Evolutionary conservation across 352 stramenopile genomes (phyloP).

Genomic region (Phytophthora agathidicida): DNA sequence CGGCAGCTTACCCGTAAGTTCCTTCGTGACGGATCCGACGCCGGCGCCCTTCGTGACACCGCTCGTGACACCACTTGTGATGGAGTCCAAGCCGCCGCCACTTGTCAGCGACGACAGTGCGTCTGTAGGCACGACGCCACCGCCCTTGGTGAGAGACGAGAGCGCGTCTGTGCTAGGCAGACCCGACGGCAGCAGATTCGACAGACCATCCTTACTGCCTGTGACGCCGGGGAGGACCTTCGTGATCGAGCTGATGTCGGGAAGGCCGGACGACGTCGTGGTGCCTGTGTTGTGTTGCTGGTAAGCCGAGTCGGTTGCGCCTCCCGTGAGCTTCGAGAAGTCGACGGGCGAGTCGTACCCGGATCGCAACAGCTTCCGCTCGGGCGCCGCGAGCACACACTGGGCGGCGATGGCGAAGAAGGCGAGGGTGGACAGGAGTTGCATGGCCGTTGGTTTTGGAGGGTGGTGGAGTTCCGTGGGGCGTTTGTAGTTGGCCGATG

Average conservation of each 20-base stretch:
- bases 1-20: too few relatives aligned
- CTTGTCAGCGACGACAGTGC: not conserved
- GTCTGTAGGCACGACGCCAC: not conserved
- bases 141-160: not conserved
- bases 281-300: not conserved
- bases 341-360: not conserved
- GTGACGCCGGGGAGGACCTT: not conserved
- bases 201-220: not conserved
- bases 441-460: not conserved
- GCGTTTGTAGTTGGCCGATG: too few relatives aligned
- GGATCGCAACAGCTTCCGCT: not conserved
- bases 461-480: not conserved
- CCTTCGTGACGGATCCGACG: too few relatives aligned
- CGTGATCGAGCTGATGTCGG: not conserved
- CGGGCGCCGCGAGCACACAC: not conserved
- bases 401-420: not conserved
- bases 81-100: not conserved
- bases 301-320: not conserved
- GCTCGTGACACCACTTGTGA: conserved; percentile 8
- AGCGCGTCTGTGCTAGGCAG: not conserved
- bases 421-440: not conserved
- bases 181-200: not conserved
- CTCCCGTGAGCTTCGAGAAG: not conserved
- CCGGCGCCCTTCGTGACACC: too few relatives aligned
- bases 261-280: not conserved